A percentile compares a stretch with the other conserved stretches of the same genome.
phyloP scores from a whole-genome alignment of 2,329 filamentous ascomycete species.

The Fusarium miscanthi region DNA sequence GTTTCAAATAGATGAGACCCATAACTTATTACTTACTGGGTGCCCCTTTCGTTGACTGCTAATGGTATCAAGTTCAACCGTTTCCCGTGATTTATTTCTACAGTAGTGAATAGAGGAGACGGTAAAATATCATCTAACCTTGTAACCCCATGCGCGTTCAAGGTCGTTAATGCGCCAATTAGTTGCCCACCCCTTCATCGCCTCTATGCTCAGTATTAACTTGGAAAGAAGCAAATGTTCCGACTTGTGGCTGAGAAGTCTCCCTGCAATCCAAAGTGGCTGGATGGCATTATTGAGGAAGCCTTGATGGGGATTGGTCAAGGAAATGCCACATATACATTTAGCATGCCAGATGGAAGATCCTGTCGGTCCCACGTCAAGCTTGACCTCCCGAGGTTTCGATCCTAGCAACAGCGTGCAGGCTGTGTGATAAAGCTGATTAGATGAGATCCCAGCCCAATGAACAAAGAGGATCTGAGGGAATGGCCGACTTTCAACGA shows the following conservation, averaged over 20 bases:
- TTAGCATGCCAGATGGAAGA: constrained; percentile 66
- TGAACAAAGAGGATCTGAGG: constrained; percentile 64
- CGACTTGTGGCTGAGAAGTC: constrained; percentile 62
- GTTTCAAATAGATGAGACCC: background rate
- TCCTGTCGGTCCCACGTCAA: constrained; percentile 43
- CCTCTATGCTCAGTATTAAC: constrained; percentile 62
- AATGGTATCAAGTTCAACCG: background rate
- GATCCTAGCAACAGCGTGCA: constrained; percentile 63
- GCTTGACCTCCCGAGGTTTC: constrained; percentile 49
- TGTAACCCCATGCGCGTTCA: constrained; percentile 56
- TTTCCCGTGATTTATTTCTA: background rate
- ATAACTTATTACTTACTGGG: background rate
- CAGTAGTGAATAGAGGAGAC: background rate
- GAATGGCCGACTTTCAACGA: constrained; percentile 57
- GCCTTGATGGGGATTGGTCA: constrained; percentile 65
- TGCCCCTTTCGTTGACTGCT: background rate
- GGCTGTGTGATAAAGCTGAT: constrained; percentile 67
- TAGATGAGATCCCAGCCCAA: constrained; percentile 66
- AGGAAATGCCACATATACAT: constrained; percentile 65
- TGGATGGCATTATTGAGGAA: constrained; percentile 69
- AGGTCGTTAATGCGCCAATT: constrained; percentile 65
- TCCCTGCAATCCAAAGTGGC: constrained; percentile 66
- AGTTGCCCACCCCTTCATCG: constrained; percentile 64
- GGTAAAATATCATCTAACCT: constrained; percentile 37
- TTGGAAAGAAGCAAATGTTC: constrained; percentile 55